Evolutionary conservation across 768 basidiomycete species (phyloP).

Genomic region (Lactifluus volemus): DNA sequence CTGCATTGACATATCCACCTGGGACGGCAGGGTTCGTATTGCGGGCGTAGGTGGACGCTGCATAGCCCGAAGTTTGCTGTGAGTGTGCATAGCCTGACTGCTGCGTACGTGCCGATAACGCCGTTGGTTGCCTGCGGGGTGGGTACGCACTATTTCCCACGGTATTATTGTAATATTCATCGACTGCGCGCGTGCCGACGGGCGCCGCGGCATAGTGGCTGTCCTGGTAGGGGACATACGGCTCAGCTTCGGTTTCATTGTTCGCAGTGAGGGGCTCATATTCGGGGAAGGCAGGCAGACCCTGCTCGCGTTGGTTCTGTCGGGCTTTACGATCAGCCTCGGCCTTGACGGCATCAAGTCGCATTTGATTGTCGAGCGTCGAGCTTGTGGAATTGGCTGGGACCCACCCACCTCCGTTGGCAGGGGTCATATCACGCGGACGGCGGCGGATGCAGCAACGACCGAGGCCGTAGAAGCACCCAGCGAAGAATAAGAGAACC

Average conservation of each 20-base stretch:
- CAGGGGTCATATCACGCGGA: slow-evolving; percentile 31
- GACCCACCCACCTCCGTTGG: slow-evolving; percentile 12
- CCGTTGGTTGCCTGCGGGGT: slow-evolving; percentile 26
- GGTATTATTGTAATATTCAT: slow-evolving; percentile 56
- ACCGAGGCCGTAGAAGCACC: slow-evolving; percentile 80
- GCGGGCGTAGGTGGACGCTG: slow-evolving; percentile 30
- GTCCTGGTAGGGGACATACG: slow-evolving; percentile 20
- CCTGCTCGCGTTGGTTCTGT: slow-evolving; percentile 49
- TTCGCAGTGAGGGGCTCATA: slow-evolving; percentile 49
- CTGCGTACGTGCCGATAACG: slow-evolving; percentile 17
- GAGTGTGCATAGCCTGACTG: slow-evolving; percentile 34
- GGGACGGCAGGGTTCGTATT: slow-evolving; percentile 16
- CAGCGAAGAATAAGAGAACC: slow-evolving; percentile 80
- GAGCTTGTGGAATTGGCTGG: slow-evolving; percentile 19
- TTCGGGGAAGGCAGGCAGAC: slow-evolving; percentile 70
- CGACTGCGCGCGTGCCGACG: slow-evolving; percentile 59
- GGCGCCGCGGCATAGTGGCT: slow-evolving; percentile 59
- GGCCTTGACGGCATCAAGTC: slow-evolving; percentile 78
- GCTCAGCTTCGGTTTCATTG: slow-evolving; percentile 37
- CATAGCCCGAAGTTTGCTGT: slow-evolving; percentile 34
- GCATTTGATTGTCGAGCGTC: slow-evolving; percentile 55
- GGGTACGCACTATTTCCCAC: slow-evolving; percentile 34
- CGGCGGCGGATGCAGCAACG: slow-evolving; percentile 72
- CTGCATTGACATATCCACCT: neutral
- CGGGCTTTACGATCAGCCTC: slow-evolving; percentile 76